These are phyloP conservation scores for Sungouiella blattae DNA, from an alignment of 805 yeast genomes.

Conservation along the genomic window DNA sequence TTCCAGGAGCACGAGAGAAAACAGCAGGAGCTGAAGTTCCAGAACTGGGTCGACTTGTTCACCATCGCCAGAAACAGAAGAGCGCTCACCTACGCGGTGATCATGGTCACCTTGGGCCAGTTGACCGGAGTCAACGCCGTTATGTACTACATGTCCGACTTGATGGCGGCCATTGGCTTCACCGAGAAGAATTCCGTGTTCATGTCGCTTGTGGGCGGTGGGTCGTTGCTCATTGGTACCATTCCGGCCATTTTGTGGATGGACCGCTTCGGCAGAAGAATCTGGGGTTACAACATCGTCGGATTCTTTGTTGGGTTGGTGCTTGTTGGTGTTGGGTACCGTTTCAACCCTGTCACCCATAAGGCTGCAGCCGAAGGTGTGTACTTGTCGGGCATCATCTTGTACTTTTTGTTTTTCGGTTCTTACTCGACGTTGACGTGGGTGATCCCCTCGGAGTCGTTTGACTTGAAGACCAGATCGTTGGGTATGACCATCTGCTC, in stretches of 20 bases:
- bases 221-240: slow-evolving; percentile 57
- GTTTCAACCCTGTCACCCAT: slow-evolving; percentile 34
- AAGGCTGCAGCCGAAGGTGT: slow-evolving; percentile 52
- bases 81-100: slow-evolving; percentile 53
- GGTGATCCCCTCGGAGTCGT: slow-evolving; percentile 66
- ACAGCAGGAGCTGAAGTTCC: slow-evolving; percentile 30
- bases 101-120: slow-evolving; percentile 60
- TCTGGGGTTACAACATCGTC: slow-evolving; percentile 56
- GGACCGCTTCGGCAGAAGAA: slow-evolving; percentile 56
- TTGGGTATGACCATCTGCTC: slow-evolving; percentile 64
- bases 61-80: slow-evolving; percentile 57
- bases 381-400: slow-evolving; percentile 58
- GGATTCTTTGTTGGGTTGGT: slow-evolving; percentile 60
- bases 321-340: slow-evolving; percentile 57
- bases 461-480: slow-evolving; percentile 55
- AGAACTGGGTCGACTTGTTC: slow-evolving; percentile 50
- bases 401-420: slow-evolving; percentile 66
- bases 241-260: slow-evolving; percentile 60
- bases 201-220: slow-evolving; percentile 71
- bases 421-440: slow-evolving; percentile 64
- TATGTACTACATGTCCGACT: slow-evolving; percentile 59
- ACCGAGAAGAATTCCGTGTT: slow-evolving; percentile 48
- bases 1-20: slow-evolving; percentile 42
- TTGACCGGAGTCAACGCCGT: slow-evolving; percentile 68
- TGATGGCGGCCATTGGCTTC: slow-evolving; percentile 57